Percentiles rank a stretch among this genome's conserved stretches.
These are phyloP conservation scores for Xenosphaeropsis pyriputrescens DNA, from an alignment of 2,329 filamentous ascomycete species.

Conservation along the genomic window DNA sequence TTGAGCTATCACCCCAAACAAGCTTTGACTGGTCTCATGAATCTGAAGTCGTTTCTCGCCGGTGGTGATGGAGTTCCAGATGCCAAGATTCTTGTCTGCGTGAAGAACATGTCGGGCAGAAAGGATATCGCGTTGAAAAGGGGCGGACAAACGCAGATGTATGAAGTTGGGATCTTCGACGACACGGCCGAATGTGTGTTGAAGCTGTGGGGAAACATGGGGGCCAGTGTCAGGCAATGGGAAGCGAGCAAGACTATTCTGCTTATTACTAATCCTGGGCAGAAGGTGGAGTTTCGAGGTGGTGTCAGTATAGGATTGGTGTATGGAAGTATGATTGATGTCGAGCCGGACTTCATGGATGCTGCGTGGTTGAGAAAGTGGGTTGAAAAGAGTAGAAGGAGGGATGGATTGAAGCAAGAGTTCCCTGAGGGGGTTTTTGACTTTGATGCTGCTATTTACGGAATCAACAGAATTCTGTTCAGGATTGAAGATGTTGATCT, in stretches of 20 bases:
- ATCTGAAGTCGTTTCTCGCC: conserved; percentile 35
- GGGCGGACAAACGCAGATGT: conserved; percentile 25
- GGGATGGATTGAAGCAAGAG: conserved; percentile 31
- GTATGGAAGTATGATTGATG: conserved; percentile 33
- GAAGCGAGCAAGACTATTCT: conserved; percentile 31
- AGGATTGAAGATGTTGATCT: conserved; percentile 28
- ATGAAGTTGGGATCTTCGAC: conserved; percentile 39
- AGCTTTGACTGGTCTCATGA: conserved; percentile 34
- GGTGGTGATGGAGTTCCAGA: conserved; percentile 35
- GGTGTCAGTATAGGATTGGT: conserved; percentile 18
- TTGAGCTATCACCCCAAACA: conserved; percentile 23
- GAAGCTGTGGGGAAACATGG: conserved; percentile 38
- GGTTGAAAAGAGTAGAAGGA: conserved; percentile 29
- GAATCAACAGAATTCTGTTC: conserved; percentile 20
- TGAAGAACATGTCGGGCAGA: conserved; percentile 37
- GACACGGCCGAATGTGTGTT: conserved; percentile 36
- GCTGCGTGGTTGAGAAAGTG: conserved; percentile 35
- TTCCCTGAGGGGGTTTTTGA: conserved; percentile 28
- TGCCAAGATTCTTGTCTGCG: conserved; percentile 37
- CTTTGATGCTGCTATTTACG: conserved; percentile 17
- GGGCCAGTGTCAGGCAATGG: conserved; percentile 28
- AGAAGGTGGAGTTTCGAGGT: conserved; percentile 6
- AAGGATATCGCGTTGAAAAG: conserved; percentile 34
- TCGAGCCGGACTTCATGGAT: conserved; percentile 38
- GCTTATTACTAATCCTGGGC: conserved; percentile 25